Evolutionary conservation across 192 early-diverging fungal genomes (phyloP), one percentile per base, ranked within the genome.

Genomic region (Coemansia sp.): DNA sequence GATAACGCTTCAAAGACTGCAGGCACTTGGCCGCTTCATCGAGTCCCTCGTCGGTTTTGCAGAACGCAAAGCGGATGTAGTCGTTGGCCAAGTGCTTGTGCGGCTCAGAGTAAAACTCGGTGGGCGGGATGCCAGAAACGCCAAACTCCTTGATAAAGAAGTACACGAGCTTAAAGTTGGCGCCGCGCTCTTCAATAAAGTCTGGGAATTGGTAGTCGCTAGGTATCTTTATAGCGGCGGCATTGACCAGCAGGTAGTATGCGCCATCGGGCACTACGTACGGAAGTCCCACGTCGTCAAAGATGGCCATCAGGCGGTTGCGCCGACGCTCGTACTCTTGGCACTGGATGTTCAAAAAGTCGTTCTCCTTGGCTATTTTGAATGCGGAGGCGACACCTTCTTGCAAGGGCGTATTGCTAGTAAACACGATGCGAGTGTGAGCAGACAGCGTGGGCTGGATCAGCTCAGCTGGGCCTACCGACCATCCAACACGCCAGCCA

Each of bases 401-500:
- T 75, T 98, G 96, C 55, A 94, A 87, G 13, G 96, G 96, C 0
- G 95, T 94, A 72, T 90, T 94, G 35, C 92, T 88, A 65, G 91
- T 88, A 69, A 98, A 98, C 4, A 95, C 90, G 37, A 95, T 86
- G 73, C 93, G 93, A 49, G 94, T 94, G 63, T 97, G 95, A 6
- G 95, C 94, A 26, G 94, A 84, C 70, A 95, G 89, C 3, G 89
- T 83, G 14, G 91, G 81, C 39, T 91, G 82, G 33, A 93, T 88
- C 43, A 98, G 66, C 17, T 88, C 78, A 17, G 82, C 84, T 23
- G 92, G 91, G 30, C 91, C 95, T 33, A 96, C 86, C 39, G 89
- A 83, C 96, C 96, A 98, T 43, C 96, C 96, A 43, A 98, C 86
- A 66, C 96, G 95, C 96, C 96, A 98, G 35, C 96, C 96, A 8